Conservation (phyloP, 2,329 filamentous ascomycete genomes). For the Colletotrichum sp. region DNA sequence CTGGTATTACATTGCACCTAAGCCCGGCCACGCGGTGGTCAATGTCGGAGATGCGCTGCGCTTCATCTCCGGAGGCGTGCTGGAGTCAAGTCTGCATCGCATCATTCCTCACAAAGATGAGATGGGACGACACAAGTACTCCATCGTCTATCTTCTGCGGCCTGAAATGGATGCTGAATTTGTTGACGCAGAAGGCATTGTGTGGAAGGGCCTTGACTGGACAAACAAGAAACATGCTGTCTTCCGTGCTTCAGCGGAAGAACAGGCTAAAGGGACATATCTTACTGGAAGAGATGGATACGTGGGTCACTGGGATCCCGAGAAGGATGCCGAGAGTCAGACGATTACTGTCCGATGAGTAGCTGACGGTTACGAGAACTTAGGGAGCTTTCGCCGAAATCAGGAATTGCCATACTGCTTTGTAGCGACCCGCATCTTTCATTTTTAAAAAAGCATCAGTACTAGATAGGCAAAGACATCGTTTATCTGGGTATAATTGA, state of each 20-base stretch:
- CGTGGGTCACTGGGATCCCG: slow-evolving; percentile 1
- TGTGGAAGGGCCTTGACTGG: slow-evolving; percentile 25
- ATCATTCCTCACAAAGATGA: slow-evolving; percentile 24
- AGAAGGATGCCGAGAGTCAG: background rate
- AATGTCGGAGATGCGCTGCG: slow-evolving; percentile 22
- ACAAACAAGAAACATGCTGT: slow-evolving; percentile 26
- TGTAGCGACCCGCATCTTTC: background rate
- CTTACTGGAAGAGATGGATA: slow-evolving; percentile 2
- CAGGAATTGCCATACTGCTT: background rate
- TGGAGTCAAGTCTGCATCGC: slow-evolving; percentile 24
- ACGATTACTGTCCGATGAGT: background rate
- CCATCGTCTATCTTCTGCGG: slow-evolving; percentile 26
- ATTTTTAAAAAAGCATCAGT: background rate
- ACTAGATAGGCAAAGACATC: background rate
- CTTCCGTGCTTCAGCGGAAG: slow-evolving; percentile 10
- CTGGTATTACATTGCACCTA: slow-evolving; percentile 23
- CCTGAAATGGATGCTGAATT: slow-evolving; percentile 25
- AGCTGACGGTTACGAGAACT: background rate
- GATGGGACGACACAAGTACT: slow-evolving; percentile 22
- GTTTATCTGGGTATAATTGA: background rate
- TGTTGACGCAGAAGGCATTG: slow-evolving; percentile 15
- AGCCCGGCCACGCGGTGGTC: slow-evolving; percentile 11
- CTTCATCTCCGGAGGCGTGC: slow-evolving; percentile 12
- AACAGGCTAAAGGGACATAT: background rate
- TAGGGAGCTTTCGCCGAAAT: background rate